Evolutionary conservation across 768 basidiomycete species (phyloP).

Genomic region (Naganishia kalamii): DNA sequence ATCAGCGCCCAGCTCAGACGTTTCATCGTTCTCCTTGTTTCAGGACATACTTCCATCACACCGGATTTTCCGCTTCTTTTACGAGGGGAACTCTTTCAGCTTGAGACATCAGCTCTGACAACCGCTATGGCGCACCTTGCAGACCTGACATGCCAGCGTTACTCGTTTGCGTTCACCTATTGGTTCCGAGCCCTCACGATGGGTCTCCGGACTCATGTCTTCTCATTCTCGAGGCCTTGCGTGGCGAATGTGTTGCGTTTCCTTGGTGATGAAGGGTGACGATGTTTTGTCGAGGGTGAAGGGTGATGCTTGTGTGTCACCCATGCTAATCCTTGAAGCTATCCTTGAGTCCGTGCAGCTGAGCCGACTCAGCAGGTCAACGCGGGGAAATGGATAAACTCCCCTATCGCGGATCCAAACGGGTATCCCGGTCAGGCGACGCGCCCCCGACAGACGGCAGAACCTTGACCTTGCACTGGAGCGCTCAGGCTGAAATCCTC

Average conservation of each 20-base stretch:
- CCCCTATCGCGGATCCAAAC: too few relatives aligned
- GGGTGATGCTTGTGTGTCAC: too few relatives aligned
- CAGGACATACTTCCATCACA: constrained; percentile 15
- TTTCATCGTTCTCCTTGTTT: not conserved
- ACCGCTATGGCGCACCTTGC: not conserved
- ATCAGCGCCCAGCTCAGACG: not conserved
- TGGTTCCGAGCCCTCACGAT: constrained; percentile 4
- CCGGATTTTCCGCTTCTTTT: constrained; percentile 12
- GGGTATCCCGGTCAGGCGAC: too few relatives aligned
- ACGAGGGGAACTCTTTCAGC: not conserved
- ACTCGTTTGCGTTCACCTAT: not conserved
- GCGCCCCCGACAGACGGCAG: too few relatives aligned
- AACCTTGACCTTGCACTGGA: too few relatives aligned
- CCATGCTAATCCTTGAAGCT: too few relatives aligned
- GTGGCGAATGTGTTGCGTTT: not conserved
- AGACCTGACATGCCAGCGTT: constrained; percentile 9
- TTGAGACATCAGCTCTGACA: not conserved
- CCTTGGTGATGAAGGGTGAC: not conserved
- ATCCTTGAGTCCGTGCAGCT: too few relatives aligned
- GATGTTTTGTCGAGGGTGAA: not conserved
- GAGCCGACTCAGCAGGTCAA: too few relatives aligned
- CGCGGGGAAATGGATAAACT: too few relatives aligned
- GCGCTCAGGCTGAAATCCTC: too few relatives aligned
- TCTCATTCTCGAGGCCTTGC: constrained; percentile 2
- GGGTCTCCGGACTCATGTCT: not conserved